phyloP scores from a whole-genome alignment of 2,329 filamentous ascomycete species.

The Trichophyton equinum region DNA sequence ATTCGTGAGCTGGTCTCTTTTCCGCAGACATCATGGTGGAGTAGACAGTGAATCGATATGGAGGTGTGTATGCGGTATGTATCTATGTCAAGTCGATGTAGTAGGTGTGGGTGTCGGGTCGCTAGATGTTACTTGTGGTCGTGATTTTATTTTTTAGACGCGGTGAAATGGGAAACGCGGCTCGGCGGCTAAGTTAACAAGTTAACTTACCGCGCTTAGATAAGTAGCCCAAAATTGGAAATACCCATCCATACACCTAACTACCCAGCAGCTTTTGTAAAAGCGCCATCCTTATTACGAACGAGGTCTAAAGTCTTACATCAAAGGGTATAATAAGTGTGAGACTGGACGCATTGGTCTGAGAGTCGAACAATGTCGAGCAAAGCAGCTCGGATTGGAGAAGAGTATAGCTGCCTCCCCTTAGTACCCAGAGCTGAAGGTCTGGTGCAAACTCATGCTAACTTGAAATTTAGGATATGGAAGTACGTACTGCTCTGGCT shows the following conservation, averaged over 20 bases:
- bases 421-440: background rate
- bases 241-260: background rate
- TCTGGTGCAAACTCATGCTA: background rate
- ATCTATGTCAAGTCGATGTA: background rate
- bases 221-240: background rate
- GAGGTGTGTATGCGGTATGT: background rate
- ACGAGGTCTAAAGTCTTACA: background rate
- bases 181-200: background rate
- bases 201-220: background rate
- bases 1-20: slow-evolving; percentile 80
- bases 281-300: background rate
- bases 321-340: background rate
- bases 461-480: slow-evolving; percentile 57
- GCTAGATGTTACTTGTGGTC: background rate
- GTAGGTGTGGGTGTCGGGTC: background rate
- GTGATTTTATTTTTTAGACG: slow-evolving; percentile 1
- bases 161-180: slow-evolving; percentile 1
- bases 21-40: slow-evolving; percentile 61
- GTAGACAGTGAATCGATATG: background rate
- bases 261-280: background rate
- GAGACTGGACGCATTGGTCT: background rate
- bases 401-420: slow-evolving; percentile 49
- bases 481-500: slow-evolving; percentile 57
- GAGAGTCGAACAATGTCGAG: slow-evolving; percentile 33
- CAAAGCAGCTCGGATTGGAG: slow-evolving; percentile 57